A percentile compares a stretch with the other conserved stretches of the same genome.
Conservation (phyloP, 768 basidiomycete genomes). For the Mrakia gelida region DNA sequence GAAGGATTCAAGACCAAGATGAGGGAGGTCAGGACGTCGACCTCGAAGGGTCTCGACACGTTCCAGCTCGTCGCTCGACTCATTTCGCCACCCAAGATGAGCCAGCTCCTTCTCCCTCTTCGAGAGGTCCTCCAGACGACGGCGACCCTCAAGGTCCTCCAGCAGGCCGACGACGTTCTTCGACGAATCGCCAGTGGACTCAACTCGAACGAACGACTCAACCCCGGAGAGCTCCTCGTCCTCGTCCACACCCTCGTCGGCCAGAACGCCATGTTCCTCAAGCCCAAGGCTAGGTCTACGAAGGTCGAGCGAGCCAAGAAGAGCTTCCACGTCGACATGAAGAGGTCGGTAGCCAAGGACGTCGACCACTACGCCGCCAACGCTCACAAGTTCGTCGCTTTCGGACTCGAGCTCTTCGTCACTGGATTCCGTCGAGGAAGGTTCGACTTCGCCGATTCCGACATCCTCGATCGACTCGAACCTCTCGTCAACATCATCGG, state of each 20-base stretch:
- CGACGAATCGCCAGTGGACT: constrained; percentile 76
- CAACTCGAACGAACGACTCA: constrained; percentile 71
- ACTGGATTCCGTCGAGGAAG: constrained; percentile 79
- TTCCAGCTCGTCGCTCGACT: constrained; percentile 74
- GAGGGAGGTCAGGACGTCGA: constrained; percentile 79
- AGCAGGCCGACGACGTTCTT: constrained; percentile 80
- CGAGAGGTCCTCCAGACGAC: constrained; percentile 82
- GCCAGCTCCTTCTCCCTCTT: constrained; percentile 68
- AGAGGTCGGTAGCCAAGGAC: constrained; percentile 57
- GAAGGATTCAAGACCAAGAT: constrained; percentile 94
- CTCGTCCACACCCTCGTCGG: constrained; percentile 85
- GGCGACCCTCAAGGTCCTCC: constrained; percentile 70
- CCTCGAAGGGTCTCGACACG: constrained; percentile 78
- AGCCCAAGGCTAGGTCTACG: constrained; percentile 50
- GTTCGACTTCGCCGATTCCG: constrained; percentile 73
- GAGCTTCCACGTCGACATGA: constrained; percentile 70
- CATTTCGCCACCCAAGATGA: constrained; percentile 72
- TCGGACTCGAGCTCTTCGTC: constrained; percentile 86
- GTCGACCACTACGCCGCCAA: constrained; percentile 75
- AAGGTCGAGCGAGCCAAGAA: constrained; percentile 44
- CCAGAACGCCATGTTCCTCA: constrained; percentile 82
- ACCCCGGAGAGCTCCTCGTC: constrained; percentile 65
- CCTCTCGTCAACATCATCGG: constrained; percentile 82
- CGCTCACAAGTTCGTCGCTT: constrained; percentile 83
- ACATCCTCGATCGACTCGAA: constrained; percentile 75